These are phyloP conservation scores for Paracorniculantispora psalliotae DNA, from an alignment of 2,329 filamentous ascomycete genomes.

Conservation along the genomic window DNA sequence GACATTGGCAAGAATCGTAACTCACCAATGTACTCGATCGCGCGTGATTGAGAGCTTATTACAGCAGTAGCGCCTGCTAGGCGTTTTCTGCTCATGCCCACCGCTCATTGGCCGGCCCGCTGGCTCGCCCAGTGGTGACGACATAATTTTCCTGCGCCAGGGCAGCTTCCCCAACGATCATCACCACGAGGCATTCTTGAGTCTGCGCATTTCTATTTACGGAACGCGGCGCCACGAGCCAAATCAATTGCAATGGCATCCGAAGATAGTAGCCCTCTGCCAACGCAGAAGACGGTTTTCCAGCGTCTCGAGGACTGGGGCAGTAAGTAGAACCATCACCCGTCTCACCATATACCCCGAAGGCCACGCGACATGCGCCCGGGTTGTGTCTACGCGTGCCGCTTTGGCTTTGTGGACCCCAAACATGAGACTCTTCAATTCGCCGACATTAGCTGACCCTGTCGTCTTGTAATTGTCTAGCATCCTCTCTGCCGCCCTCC, in stretches of 20 bases:
- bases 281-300: slow-evolving; percentile 28
- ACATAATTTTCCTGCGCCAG: slow-evolving; percentile 8
- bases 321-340: slow-evolving; percentile 34
- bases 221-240: not conserved
- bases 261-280: slow-evolving; percentile 17
- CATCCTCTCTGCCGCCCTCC: slow-evolving; percentile 49
- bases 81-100: slow-evolving; percentile 4
- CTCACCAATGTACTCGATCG: too few species aligned
- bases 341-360: not conserved
- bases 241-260: slow-evolving; percentile 25
- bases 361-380: not conserved
- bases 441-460: not conserved
- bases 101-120: not conserved
- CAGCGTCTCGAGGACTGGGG: slow-evolving; percentile 42
- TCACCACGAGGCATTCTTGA: not conserved
- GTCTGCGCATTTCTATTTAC: not conserved
- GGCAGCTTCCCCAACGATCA: not conserved
- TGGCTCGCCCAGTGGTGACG: not conserved
- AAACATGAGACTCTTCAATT: not conserved
- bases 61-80: not conserved
- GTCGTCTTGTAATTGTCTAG: slow-evolving; percentile 27
- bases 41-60: not conserved
- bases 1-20: too few species aligned
- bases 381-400: not conserved
- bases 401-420: not conserved